A percentile compares a stretch with the other conserved stretches of the same genome.
Conservation (phyloP, 108 stramenopile genomes). For the Pseudonitzschia pungens region DNA sequence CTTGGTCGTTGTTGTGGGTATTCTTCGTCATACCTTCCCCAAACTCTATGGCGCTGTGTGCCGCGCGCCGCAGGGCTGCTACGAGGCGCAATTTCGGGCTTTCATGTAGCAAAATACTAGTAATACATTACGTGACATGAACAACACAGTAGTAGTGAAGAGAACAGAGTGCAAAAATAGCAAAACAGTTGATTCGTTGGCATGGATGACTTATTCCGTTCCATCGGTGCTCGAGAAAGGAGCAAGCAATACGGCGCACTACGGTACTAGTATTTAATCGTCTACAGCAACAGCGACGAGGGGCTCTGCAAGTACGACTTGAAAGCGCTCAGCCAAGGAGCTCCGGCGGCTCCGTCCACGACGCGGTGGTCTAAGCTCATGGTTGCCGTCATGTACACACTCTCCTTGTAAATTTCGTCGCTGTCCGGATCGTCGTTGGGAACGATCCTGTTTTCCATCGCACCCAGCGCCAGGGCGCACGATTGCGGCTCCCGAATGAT, state of each 20-base stretch:
- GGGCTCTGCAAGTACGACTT: conserved; percentile 89
- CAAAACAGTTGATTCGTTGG: not conserved
- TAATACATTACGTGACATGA: no score
- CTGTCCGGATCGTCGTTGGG: conserved; percentile 67
- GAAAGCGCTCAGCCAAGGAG: conserved; percentile 91
- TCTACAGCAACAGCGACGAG: conserved; percentile 89
- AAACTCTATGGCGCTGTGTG: no score
- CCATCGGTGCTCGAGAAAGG: not conserved
- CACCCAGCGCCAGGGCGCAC: conserved; percentile 97
- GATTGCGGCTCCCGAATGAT: conserved; percentile 99
- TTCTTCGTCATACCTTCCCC: no score
- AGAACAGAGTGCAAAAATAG: no score
- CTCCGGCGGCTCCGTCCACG: conserved; percentile 95
- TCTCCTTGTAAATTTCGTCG: conserved; percentile 75
- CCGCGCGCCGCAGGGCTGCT: no score
- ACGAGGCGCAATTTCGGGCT: no score
- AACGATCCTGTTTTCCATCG: conserved; percentile 81
- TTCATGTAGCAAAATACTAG: no score
- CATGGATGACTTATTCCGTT: not conserved
- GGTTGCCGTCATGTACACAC: conserved; percentile 90
- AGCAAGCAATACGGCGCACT: not conserved
- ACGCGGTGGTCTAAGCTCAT: conserved; percentile 97
- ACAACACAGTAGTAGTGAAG: no score
- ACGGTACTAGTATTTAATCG: not conserved
- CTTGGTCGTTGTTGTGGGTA: no score